Evolutionary conservation across 2,329 filamentous ascomycete species (phyloP), one percentile per base, ranked within the genome.

Genomic region (Coniochaeta sp.): DNA sequence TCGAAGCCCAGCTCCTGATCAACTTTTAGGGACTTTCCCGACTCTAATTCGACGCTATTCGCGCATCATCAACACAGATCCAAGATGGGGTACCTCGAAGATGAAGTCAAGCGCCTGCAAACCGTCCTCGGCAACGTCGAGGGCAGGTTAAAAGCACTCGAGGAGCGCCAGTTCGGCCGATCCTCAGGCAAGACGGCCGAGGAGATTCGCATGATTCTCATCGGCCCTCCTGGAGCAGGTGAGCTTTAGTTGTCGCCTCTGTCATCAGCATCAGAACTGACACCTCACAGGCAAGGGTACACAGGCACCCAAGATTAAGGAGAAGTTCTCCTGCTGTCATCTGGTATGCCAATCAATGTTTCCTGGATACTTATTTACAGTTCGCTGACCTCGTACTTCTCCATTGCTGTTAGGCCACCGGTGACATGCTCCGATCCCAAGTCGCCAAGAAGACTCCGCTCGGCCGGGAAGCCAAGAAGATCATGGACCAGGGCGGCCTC

Each of bases 391-490:
- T n/a, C 16, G 38, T 40, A 3, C 38, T 57, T 16, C 43, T 47
- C 59, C 22, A n/a, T 58, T 33, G 28, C 44, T 47, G 34, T 62
- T 66, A 97, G 93, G 95, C 95, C 65, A 99, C 95, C 62, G 95
- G 95, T 75, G 95, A 99, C 79, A 99, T 99, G 95, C 86, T 99
- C 72, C 92, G 95, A 72, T 96, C 93, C 67, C 95, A 99, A 78
- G 95, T 99, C 73, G 90, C 93, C 66, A 96, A 96, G 81, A 97
- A 98, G 87, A 99, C 95, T 61, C 79, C 90, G 62, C 87, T 99
- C 66, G 95, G 95, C 69, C 86, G 90, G 73, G 92, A 97, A 81
- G 95, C 95, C 67, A 99, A 99, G 88, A 98, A 98, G 87, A 99
- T 99, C 77, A 99, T 99, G 95, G 95, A 99, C 74, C 89, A 93